Conservation (phyloP, 208 protist species). For the Acanthamoeba triangularis region DNA sequence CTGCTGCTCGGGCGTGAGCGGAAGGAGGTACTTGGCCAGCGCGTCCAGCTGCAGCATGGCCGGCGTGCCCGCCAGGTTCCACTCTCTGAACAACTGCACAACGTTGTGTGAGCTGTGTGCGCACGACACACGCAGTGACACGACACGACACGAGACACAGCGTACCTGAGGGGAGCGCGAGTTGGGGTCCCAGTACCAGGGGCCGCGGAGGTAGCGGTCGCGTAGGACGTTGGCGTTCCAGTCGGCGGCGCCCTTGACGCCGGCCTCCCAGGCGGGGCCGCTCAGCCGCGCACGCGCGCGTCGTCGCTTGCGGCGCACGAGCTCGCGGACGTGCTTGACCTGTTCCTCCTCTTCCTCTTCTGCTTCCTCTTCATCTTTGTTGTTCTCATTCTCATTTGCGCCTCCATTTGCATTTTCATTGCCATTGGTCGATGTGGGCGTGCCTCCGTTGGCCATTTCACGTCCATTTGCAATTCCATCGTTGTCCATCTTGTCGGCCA, state of each 20-base stretch:
- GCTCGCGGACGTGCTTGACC: constrained; percentile 38
- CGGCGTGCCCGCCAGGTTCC: constrained; percentile 29
- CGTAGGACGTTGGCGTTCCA: constrained; percentile 40
- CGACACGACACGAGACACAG: too few relatives aligned
- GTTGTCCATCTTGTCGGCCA: too few relatives aligned
- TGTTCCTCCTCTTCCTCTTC: not conserved
- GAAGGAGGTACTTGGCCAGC: constrained; percentile 12
- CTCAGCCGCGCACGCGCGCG: not conserved
- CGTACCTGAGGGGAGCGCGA: too few relatives aligned
- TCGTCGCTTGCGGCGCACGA: constrained; percentile 38
- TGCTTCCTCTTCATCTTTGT: not conserved
- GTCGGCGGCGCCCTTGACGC: constrained; percentile 38
- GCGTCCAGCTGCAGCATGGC: not conserved
- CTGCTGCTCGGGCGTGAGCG: constrained; percentile 46
- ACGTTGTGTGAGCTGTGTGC: too few relatives aligned
- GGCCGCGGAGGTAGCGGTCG: constrained; percentile 36
- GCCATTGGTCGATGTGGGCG: not conserved
- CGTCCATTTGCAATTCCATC: not conserved
- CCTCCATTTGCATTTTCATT: not conserved
- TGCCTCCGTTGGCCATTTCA: not conserved
- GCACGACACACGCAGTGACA: too few relatives aligned
- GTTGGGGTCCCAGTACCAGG: constrained; percentile 65
- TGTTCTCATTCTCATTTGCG: not conserved
- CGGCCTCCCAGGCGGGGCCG: constrained; percentile 56
- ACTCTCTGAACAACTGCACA: not conserved